Evolutionary conservation across 1,139 yeast species (phyloP), one percentile per base, ranked within the genome.

Genomic region (Scheffersomyces titani): DNA sequence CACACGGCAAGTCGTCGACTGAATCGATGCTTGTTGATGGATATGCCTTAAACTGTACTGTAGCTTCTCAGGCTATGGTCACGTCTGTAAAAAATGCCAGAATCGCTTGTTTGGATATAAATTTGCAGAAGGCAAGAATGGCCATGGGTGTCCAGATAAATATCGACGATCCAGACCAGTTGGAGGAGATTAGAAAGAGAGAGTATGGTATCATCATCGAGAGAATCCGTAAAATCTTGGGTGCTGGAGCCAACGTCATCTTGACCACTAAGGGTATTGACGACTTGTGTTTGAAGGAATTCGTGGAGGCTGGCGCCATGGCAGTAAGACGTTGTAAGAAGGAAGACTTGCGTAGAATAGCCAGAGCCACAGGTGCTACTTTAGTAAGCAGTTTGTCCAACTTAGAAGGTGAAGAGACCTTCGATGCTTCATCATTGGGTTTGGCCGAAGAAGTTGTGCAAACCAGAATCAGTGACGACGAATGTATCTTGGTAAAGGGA

Each of bases 61-160:
- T 94, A 60, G 99, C 98, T 1, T 90, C 97, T 13, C 98, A 94
- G 76, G 98, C 98, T 20, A 96, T 96, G 99, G 82, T 85, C 63
- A 92, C 90, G 67, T 80, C 83, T 52, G 78, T 96, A 53, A 74
- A 80, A 53, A 82, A 83, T 63, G 97, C 97, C 53, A 90, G 89
- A 70, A 92, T 96, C 69, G 99, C 99, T 4, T 89, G 94, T 65
- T 82, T 96, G 69, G 99, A 96, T 74, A 86, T 96, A 75, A 94
- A 96, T 74, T 80, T 96, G 70, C 99, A 96, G 74, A 94, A 93
- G 74, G 94, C 98, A 7, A 87, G 93, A 73, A 92, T 96, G 98
- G 97, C 98, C 47, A 87, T 96, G 88, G 99, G 99, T 54, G 98
- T 96, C 55, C 97, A 93, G 74, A 91, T 96, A 72, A 93, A 94